These are phyloP conservation scores for Exophiala sp. DNA, from an alignment of 2,329 filamentous ascomycete species.

Conservation along the genomic window DNA sequence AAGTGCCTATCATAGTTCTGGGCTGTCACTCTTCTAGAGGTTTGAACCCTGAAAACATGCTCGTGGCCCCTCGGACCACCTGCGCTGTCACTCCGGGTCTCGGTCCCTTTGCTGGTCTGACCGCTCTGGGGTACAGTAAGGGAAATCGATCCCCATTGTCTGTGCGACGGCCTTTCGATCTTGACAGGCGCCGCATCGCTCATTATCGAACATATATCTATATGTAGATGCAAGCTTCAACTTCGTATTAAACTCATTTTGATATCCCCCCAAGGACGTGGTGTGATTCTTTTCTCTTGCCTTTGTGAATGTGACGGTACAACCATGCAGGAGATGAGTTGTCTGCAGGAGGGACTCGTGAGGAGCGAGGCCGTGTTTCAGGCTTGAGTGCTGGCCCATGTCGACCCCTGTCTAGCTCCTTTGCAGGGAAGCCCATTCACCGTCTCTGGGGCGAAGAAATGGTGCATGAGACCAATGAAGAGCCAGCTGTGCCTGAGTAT, in stretches of 20 bases:
- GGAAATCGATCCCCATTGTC: neutral
- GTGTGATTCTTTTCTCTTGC: no score
- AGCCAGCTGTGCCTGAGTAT: slow-evolving; percentile 3
- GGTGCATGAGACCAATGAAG: slow-evolving; percentile 12
- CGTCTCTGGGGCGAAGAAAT: slow-evolving; percentile 8
- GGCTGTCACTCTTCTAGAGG: neutral
- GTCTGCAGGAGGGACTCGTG: neutral
- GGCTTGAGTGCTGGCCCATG: slow-evolving; percentile 9
- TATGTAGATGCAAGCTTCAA: no score
- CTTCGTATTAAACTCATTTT: no score
- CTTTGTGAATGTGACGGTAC: no score
- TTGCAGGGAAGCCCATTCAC: slow-evolving; percentile 3
- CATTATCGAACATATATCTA: no score
- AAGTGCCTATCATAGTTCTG: neutral
- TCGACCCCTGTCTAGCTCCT: slow-evolving; percentile 3
- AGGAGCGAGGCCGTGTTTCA: slow-evolving; percentile 15
- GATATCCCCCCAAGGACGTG: no score
- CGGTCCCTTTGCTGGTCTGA: neutral
- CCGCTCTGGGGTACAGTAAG: neutral
- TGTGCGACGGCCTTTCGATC: neutral
- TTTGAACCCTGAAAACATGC: neutral
- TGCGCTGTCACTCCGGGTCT: neutral
- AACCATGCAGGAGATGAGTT: neutral
- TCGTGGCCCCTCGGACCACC: neutral
- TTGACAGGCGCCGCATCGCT: neutral